A percentile compares a stretch with the other conserved stretches of the same genome.
phyloP scores from a whole-genome alignment of 345 rosid species.

The Citrus glauca region DNA sequence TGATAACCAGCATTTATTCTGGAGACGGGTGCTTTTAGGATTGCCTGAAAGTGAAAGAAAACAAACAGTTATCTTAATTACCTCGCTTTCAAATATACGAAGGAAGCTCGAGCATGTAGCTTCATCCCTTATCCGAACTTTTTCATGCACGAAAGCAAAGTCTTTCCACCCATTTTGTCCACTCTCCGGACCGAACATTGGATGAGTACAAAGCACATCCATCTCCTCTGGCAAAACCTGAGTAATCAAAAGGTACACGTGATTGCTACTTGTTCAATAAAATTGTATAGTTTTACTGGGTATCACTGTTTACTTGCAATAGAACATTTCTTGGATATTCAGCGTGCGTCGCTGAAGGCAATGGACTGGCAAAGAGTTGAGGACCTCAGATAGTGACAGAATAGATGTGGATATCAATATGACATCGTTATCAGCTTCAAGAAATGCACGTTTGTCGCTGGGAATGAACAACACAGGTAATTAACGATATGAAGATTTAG shows the following conservation, averaged over 20 bases:
- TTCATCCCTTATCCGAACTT: conserved; percentile 41
- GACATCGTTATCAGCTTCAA: conserved; percentile 46
- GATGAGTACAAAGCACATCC: conserved; percentile 62
- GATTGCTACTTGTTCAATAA: not conserved
- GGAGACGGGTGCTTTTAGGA: not conserved
- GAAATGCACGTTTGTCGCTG: conserved; percentile 32
- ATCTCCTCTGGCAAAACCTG: conserved; percentile 41
- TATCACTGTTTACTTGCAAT: conserved; percentile 23
- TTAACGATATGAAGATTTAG: not conserved
- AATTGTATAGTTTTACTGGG: no score
- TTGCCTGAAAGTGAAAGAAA: not conserved
- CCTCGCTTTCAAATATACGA: conserved; percentile 42
- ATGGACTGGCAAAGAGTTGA: conserved; percentile 37
- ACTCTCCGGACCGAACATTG: conserved; percentile 71
- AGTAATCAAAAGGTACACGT: not conserved
- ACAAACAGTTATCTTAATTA: not conserved
- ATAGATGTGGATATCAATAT: conserved; percentile 52
- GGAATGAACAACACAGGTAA: not conserved
- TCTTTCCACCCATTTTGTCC: conserved; percentile 52
- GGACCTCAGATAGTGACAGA: conserved; percentile 36
- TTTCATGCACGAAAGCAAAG: conserved; percentile 47
- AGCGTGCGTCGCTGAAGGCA: conserved; percentile 36
- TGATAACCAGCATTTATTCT: not conserved
- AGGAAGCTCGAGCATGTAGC: conserved; percentile 39
- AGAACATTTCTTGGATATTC: conserved; percentile 46